These are phyloP conservation scores for Colletotrichum godetiae DNA, from an alignment of 2,329 filamentous ascomycete species.

Conservation along the genomic window DNA sequence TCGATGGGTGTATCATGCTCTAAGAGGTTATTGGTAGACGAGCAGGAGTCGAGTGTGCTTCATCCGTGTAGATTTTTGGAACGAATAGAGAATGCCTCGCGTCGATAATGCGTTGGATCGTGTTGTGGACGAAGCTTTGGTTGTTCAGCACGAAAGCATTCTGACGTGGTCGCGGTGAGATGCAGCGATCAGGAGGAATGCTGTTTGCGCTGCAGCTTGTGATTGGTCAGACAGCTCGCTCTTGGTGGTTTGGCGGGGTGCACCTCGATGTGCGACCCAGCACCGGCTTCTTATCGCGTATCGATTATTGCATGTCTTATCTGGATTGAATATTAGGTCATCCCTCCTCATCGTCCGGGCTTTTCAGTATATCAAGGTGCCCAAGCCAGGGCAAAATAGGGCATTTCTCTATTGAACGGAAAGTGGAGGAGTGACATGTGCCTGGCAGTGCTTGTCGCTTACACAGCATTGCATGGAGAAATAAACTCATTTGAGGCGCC, in stretches of 20 bases:
- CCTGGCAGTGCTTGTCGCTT: background rate
- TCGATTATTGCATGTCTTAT: constrained; percentile 8
- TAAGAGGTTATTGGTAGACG: background rate
- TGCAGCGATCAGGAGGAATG: constrained; percentile 27
- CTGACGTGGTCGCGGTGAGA: constrained; percentile 16
- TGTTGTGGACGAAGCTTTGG: background rate
- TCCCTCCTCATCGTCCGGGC: background rate
- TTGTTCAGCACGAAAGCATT: constrained; percentile 17
- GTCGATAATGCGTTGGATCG: constrained; percentile 6
- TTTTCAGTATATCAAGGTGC: background rate
- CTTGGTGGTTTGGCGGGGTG: constrained; percentile 29
- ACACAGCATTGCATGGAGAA: background rate
- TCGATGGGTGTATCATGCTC: constrained; percentile 25
- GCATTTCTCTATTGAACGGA: background rate
- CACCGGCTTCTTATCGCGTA: background rate
- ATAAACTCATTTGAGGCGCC: background rate
- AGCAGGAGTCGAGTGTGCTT: background rate
- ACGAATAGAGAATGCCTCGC: background rate
- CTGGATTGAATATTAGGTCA: background rate
- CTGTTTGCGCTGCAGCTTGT: constrained; percentile 32
- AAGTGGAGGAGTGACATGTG: background rate
- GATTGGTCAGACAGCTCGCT: constrained; percentile 21
- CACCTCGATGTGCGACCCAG: constrained; percentile 7
- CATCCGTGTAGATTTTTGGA: background rate
- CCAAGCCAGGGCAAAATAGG: too few relatives aligned